Evolutionary conservation across 73 alveolate genomes (phyloP).

Genomic region (Paramecium caudatum): DNA sequence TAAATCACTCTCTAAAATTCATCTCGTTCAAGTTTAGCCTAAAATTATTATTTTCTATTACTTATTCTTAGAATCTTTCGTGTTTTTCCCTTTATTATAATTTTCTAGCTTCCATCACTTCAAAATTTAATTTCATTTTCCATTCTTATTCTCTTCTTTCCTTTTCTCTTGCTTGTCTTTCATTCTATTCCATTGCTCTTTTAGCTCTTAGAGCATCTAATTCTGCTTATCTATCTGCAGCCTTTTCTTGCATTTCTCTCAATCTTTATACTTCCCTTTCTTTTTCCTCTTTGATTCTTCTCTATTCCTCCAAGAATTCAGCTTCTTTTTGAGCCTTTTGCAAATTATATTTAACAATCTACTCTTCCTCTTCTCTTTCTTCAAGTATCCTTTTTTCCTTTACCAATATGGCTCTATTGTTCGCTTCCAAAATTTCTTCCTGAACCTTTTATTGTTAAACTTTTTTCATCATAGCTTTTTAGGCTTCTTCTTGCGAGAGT

Average conservation of each 20-base stretch:
- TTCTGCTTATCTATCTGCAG: conserved; percentile 91
- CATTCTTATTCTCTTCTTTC: conserved; percentile 87
- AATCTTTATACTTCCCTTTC: conserved; percentile 92
- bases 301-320: conserved; percentile 83
- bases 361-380: conserved; percentile 88
- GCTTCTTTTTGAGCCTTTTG: conserved; percentile 91
- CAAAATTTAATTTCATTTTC: conserved; percentile 84
- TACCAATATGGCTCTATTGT: conserved; percentile 80
- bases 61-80: conserved; percentile 78
- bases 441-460: conserved; percentile 71
- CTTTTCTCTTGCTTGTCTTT: conserved; percentile 90
- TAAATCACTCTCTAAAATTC: conserved; percentile 88
- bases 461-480: conserved; percentile 78
- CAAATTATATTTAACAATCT: conserved; percentile 83
- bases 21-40: conserved; percentile 90
- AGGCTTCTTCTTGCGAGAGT: conserved; percentile 84
- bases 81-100: conserved; percentile 76
- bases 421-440: conserved; percentile 87
- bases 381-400: conserved; percentile 83
- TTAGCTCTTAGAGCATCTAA: conserved; percentile 92
- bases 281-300: conserved; percentile 88
- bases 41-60: neutral
- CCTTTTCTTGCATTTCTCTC: conserved; percentile 93
- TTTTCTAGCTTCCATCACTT: conserved; percentile 85
- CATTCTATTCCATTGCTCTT: conserved; percentile 91